Percentiles rank a stretch among this genome's conserved stretches.
Conservation (phyloP, 805 yeast species). For the Hanseniaspora lindneri region DNA sequence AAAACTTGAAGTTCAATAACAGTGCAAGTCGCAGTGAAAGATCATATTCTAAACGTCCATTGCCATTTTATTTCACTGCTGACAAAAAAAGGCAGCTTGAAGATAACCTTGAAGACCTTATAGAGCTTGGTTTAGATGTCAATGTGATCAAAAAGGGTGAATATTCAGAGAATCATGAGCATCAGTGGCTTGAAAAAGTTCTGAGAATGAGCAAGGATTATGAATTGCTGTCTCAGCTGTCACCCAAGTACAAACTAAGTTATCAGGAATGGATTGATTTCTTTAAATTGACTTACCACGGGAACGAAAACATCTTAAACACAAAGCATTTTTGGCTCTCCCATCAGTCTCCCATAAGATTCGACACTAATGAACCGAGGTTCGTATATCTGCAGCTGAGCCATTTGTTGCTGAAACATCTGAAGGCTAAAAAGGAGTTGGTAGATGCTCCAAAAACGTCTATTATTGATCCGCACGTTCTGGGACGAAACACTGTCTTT, state of each 20-base stretch:
- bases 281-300: constrained; percentile 17
- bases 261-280: constrained; percentile 23
- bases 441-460: not conserved
- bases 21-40: too few relatives aligned
- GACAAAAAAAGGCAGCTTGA: constrained; percentile 6
- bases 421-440: not conserved
- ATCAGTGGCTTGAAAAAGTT: not conserved
- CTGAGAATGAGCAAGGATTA: constrained; percentile 19
- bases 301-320: constrained; percentile 20
- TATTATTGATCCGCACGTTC: not conserved
- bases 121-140: constrained; percentile 1
- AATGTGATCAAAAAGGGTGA: not conserved
- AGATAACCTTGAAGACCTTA: constrained; percentile 1
- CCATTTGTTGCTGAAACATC: not conserved
- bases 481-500: too few relatives aligned
- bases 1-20: too few relatives aligned
- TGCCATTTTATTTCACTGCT: constrained; percentile 1
- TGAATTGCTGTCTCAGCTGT: constrained; percentile 19
- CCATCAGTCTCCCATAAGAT: constrained; percentile 53
- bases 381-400: constrained; percentile 37
- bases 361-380: constrained; percentile 58
- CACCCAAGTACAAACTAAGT: constrained; percentile 19
- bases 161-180: not conserved
- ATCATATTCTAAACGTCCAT: constrained; percentile 4
- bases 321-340: constrained; percentile 48